Conservation (phyloP, 176 grass and related monocot genomes). For the Musa beccarii region DNA sequence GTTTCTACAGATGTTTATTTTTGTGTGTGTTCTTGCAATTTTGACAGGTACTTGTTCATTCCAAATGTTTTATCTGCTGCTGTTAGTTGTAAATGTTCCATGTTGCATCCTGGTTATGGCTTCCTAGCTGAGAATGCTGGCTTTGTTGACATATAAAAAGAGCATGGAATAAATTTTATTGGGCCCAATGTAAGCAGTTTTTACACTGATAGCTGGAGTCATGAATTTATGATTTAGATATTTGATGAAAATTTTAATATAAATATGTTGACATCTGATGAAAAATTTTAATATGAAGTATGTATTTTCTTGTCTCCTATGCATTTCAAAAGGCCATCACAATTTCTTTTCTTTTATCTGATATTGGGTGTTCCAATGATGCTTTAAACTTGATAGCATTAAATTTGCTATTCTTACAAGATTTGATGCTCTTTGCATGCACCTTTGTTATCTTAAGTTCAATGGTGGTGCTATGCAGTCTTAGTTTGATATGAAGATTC, state of each 20-base stretch:
- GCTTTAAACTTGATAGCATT: neutral
- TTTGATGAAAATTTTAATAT: neutral
- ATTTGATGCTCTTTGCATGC: too few species aligned
- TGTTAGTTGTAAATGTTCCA: constrained; percentile 36
- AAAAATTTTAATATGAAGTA: neutral
- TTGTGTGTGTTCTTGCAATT: neutral
- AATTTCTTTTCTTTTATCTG: neutral
- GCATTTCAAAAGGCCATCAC: neutral
- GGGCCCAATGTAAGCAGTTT: constrained; percentile 36
- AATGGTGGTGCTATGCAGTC: neutral
- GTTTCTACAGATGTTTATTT: neutral
- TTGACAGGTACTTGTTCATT: constrained; percentile 35
- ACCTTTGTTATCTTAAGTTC: neutral
- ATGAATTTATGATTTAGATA: neutral
- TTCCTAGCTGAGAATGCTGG: constrained; percentile 44
- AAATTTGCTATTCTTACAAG: neutral
- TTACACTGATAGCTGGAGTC: neutral
- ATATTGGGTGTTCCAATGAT: neutral
- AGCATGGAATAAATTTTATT: constrained; percentile 41
- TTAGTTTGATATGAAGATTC: neutral
- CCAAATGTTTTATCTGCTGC: constrained; percentile 42
- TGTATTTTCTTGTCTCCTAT: neutral
- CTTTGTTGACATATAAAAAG: constrained; percentile 45
- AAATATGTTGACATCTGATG: too few species aligned
- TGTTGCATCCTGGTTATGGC: constrained; percentile 51